Base-by-base conservation (phyloP, 305 asterid species). In the Fraxinus dipetala region DNA sequence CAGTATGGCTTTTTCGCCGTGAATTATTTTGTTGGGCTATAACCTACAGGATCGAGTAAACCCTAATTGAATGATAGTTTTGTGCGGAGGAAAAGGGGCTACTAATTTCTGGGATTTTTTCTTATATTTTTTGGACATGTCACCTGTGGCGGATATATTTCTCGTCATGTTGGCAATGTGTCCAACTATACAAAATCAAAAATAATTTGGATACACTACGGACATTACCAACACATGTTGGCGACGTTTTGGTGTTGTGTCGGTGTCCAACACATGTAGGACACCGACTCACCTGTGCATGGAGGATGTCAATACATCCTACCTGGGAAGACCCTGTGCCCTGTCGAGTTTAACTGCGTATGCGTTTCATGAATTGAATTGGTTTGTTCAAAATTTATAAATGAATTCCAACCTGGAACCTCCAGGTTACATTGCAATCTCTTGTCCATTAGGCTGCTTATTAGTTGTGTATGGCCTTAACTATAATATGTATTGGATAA, bases 1-100 rank as follows among this genome's bases (percentile, higher is more conserved):
- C 16, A 80, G 56, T 83, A 30, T 82, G 20, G 40, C 32, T 80
- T 48, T 74, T 78, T 38, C 28, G 45, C 59, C 4, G 72, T 79
- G 83, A 28, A 54, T 54, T n/a, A n/a, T 54, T 54, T 75, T 40
- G 22, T 20, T 38, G 40, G 78, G 65, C 32, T 10, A 38, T 8
- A 9, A 74, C 11, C 51, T 75, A 18, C 13, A 10, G 20, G 22
- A 51, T 61, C n/a, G 30, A 61, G 72, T 24, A 22, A 8, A 24
- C 32, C 72, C 72, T 61, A 51, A 51, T 51, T 51, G 61, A 51
- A 51, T 51, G 32, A 61, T 61, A 7, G 72, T 54, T n/a, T n/a
- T 16, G 61, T 16, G 61, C 65, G 65, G 65, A 54, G 65, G 65
- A 5, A 54, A 54, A 24, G 63, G 6, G 9, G 63, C 24, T 6